Evolutionary conservation across 2,329 filamentous ascomycete species (phyloP), one percentile per base, ranked within the genome.

Genomic region (Stemphylium lycopersici): DNA sequence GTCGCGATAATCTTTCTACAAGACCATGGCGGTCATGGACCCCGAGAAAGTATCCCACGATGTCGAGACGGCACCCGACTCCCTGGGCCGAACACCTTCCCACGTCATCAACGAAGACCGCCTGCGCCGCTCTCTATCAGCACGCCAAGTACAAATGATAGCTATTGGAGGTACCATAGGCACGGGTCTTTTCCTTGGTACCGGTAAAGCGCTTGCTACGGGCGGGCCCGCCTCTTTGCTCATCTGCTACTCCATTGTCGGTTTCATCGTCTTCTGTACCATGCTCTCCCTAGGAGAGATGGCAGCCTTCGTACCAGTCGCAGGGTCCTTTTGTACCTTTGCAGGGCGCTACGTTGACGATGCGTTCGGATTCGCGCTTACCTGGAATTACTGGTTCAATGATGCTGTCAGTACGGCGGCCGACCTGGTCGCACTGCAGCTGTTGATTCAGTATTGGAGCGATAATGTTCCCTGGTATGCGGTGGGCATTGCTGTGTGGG

Each of bases 121-220:
- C 20, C 44, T 69, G 16, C 61, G 62, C 15, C 65, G 67, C 44
- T 63, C 65, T 7, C 64, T 70, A 13, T 64, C 59, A 10, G 63
- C 77, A 38, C 79, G 84, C 48, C 84, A 86, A 66, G 74, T 86
- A 47, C 81, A 86, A 69, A 85, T 86, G 83, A 85, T 86, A 67
- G 82, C 83, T 48, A 84, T 85, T 13, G 83, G 83, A 58, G 83
- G 83, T 49, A 83, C 82, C 10, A 86, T 86, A 54, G 83, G 83
- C 62, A 84, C 83, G 58, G 83, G 83, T 63, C 81, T 86, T 69
- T 85, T 86, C 65, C 81, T 86, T 61, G 83, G 83, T 52, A 84
- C 82, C 12, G 83, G 83, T 54, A 73, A 76, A 58, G 82, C 83
- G 18, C 73, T 86, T 7, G 70, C 71, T 50, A 80, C 78, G 44